These are phyloP conservation scores for Fusarium luffae DNA, from an alignment of 2,329 filamentous ascomycete species.

Conservation along the genomic window DNA sequence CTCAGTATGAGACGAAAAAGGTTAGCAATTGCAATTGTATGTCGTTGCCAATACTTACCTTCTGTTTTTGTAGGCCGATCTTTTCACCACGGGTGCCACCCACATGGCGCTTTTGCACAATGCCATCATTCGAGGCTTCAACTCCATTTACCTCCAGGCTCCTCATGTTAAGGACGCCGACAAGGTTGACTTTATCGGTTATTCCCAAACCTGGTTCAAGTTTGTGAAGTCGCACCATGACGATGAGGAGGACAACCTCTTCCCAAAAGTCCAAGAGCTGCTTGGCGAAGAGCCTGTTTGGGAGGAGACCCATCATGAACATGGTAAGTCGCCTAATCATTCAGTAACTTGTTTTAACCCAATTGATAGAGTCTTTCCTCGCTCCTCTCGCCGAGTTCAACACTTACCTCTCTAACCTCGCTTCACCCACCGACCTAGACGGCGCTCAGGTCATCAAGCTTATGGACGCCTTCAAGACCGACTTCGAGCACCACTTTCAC, in stretches of 20 bases:
- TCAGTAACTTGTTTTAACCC: not conserved
- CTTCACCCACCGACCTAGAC: slow-evolving; percentile 56
- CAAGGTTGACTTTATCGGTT: slow-evolving; percentile 67
- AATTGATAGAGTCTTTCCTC: slow-evolving; percentile 58
- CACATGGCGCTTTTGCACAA: slow-evolving; percentile 73
- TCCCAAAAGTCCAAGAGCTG: slow-evolving; percentile 65
- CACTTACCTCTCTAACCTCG: slow-evolving; percentile 60
- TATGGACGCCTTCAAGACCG: slow-evolving; percentile 61
- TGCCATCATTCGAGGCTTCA: slow-evolving; percentile 70
- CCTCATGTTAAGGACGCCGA: slow-evolving; percentile 62
- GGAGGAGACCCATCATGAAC: slow-evolving; percentile 64
- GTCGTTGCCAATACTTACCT: not conserved
- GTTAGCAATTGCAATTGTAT: slow-evolving; percentile 46
- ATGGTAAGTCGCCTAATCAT: slow-evolving; percentile 53
- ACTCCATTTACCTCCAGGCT: slow-evolving; percentile 71
- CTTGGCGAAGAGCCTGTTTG: slow-evolving; percentile 63
- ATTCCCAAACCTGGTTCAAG: slow-evolving; percentile 67
- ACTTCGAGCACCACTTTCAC: slow-evolving; percentile 67
- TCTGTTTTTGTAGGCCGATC: slow-evolving; percentile 57
- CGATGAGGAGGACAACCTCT: slow-evolving; percentile 68
- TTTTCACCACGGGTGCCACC: slow-evolving; percentile 68
- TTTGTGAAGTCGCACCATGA: slow-evolving; percentile 71
- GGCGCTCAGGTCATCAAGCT: slow-evolving; percentile 58
- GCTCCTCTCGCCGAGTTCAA: slow-evolving; percentile 63
- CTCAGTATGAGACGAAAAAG: slow-evolving; percentile 63